phyloP scores from a whole-genome alignment of 257 asterid species.

The Perilla frutescens region DNA sequence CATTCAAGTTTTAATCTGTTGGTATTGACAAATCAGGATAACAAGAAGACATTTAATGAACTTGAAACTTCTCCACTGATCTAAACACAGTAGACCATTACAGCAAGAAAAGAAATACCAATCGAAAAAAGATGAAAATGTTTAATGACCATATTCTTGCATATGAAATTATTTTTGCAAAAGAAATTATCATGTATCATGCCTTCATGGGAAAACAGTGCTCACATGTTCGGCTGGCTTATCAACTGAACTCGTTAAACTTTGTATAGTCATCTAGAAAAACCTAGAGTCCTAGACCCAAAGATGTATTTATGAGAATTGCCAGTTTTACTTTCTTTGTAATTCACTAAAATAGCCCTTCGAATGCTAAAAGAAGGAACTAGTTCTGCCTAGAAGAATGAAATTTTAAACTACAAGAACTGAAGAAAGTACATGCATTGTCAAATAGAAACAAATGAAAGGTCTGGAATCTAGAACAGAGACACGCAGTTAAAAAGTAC shows the following conservation, averaged over 20 bases:
- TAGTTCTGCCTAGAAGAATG: background rate
- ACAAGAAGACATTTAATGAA: constrained; percentile 1
- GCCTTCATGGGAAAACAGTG: constrained; percentile 21
- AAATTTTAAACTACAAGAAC: background rate
- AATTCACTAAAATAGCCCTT: constrained; percentile 19
- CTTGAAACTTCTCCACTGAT: constrained; percentile 13
- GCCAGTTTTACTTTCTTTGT: background rate
- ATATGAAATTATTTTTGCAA: background rate
- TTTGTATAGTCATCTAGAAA: constrained; percentile 14
- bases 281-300: constrained; percentile 25
- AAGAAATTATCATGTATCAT: constrained; percentile 9
- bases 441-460: background rate
- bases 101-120: constrained; percentile 1
- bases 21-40: background rate
- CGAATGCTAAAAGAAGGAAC: constrained; percentile 7
- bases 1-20: constrained; percentile 17
- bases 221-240: constrained; percentile 1
- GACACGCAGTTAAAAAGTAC: constrained; percentile 23
- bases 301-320: background rate
- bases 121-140: background rate
- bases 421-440: constrained; percentile 2
- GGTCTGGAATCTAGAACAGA: constrained; percentile 11
- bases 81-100: constrained; percentile 1
- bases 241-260: background rate
- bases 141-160: background rate